A percentile compares a stretch with the other conserved stretches of the same genome.
Conservation (phyloP, 495 filamentous ascomycete genomes). For the Lophium mytilinum region DNA sequence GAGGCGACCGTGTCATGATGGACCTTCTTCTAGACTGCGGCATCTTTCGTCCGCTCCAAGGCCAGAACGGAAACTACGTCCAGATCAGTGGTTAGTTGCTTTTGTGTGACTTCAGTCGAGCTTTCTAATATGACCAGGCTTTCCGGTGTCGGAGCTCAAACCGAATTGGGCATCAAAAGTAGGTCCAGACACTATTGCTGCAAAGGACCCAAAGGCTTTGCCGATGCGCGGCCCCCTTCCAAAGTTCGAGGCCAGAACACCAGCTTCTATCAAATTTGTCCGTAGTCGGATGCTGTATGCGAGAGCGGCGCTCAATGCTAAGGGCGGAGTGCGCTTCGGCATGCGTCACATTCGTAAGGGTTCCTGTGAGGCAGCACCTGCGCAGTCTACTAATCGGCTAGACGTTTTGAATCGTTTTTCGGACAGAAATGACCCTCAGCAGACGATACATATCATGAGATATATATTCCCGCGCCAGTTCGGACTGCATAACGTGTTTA, state of each 20-base stretch:
- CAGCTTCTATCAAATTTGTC: slow-evolving; percentile 56
- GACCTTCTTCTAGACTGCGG: slow-evolving; percentile 70
- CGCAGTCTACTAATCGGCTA: slow-evolving; percentile 29
- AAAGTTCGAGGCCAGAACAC: slow-evolving; percentile 2
- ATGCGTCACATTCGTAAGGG: slow-evolving; percentile 72
- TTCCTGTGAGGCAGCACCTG: neutral
- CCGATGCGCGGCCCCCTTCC: neutral
- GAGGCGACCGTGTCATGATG: slow-evolving; percentile 76
- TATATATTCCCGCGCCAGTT: slow-evolving; percentile 94
- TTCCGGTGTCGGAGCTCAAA: slow-evolving; percentile 41
- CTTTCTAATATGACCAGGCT: slow-evolving; percentile 32
- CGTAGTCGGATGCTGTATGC: slow-evolving; percentile 84
- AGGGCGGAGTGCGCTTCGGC: slow-evolving; percentile 62
- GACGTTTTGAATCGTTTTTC: slow-evolving; percentile 78
- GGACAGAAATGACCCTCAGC: slow-evolving; percentile 39
- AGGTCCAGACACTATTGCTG: neutral
- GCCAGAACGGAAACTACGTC: slow-evolving; percentile 53
- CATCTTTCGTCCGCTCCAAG: slow-evolving; percentile 60
- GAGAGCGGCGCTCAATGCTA: slow-evolving; percentile 56
- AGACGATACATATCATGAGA: slow-evolving; percentile 70
- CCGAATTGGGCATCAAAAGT: slow-evolving; percentile 15
- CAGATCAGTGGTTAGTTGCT: slow-evolving; percentile 65
- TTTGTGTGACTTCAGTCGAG: neutral
- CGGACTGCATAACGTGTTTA: slow-evolving; percentile 85
- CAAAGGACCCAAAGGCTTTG: neutral